Evolutionary conservation across 148 eudicot genomes (phyloP).

Genomic region (Vaccinium corymbosum): DNA sequence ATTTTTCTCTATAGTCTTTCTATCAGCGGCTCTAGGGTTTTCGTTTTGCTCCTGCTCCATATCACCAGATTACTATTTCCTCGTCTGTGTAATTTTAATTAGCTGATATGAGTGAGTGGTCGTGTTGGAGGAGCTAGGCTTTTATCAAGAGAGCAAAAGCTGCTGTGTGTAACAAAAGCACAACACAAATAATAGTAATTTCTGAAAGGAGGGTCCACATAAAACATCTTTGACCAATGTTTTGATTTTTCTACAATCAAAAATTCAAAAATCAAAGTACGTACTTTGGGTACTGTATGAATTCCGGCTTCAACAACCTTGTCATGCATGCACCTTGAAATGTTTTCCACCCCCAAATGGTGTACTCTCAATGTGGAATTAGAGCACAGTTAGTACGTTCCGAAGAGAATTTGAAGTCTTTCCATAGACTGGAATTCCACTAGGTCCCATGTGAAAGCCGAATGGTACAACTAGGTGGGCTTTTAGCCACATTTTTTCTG

Average conservation of each 20-base stretch:
- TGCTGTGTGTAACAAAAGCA: constrained; percentile 3
- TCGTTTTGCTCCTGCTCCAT: constrained; percentile 23
- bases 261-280: neutral
- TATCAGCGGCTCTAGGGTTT: constrained; percentile 37
- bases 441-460: too few species aligned
- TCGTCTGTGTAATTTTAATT: too few species aligned
- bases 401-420: too few species aligned
- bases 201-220: too few species aligned
- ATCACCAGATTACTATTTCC: neutral
- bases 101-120: neutral
- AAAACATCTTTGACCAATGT: neutral
- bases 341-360: too few species aligned
- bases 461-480: too few species aligned
- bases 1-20: constrained; percentile 49
- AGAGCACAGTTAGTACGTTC: too few species aligned
- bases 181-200: too few species aligned
- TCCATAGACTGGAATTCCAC: too few species aligned
- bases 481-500: too few species aligned
- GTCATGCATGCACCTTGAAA: neutral
- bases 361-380: too few species aligned
- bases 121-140: constrained; percentile 1
- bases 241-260: neutral
- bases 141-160: constrained; percentile 2
- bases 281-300: neutral
- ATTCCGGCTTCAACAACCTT: constrained; percentile 11